Conservation (phyloP, 2,329 filamentous ascomycete genomes). For the Ceratocystis diversiconidia region DNA sequence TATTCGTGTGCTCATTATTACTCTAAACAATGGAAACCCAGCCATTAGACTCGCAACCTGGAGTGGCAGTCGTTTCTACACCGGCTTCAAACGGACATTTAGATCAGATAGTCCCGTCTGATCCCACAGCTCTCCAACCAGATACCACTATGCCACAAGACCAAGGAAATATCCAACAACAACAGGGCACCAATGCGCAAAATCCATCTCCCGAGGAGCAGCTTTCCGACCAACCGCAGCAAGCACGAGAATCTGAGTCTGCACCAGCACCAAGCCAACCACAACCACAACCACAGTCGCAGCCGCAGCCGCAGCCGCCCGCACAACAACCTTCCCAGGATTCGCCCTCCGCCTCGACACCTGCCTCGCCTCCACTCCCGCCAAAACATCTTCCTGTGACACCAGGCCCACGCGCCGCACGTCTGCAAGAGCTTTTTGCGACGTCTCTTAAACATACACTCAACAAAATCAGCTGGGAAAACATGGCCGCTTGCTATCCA, state of each 20-base stretch:
- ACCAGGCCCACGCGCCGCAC: slow-evolving; percentile 43
- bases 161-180: neutral
- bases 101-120: neutral
- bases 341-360: slow-evolving; percentile 15
- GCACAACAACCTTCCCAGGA: neutral
- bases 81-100: neutral
- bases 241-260: neutral
- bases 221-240: neutral
- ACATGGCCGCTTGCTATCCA: slow-evolving; percentile 48
- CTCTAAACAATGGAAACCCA: neutral
- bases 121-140: neutral
- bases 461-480: slow-evolving; percentile 39
- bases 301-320: neutral
- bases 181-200: neutral
- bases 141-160: neutral
- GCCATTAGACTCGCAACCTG: neutral
- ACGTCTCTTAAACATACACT: slow-evolving; percentile 40
- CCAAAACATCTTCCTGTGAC: slow-evolving; percentile 27
- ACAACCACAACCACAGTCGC: neutral
- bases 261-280: neutral
- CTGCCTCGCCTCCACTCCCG: slow-evolving; percentile 29
- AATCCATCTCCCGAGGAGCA: neutral
- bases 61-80: neutral
- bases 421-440: slow-evolving; percentile 40
- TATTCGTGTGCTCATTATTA: neutral